phyloP scores from a whole-genome alignment of 1,284 basidiomycete genomes.

The Fomitopsis palustris region DNA sequence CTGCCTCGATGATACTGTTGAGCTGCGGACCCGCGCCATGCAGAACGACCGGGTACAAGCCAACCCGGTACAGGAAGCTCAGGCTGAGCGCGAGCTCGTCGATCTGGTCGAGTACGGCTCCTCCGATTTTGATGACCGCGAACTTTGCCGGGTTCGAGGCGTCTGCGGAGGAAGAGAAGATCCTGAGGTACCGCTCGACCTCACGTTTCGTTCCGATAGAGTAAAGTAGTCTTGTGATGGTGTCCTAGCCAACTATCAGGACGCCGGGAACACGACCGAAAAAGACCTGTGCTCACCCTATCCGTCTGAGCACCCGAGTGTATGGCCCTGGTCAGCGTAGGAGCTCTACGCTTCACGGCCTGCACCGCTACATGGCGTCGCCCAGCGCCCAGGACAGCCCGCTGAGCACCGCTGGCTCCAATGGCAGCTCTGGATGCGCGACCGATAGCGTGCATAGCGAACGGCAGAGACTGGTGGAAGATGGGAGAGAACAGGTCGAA shows the following conservation, averaged over 20 bases:
- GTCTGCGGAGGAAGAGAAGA: conserved; percentile 88
- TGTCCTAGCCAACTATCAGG: conserved; percentile 56
- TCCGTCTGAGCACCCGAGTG: conserved; percentile 11
- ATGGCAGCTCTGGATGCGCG: conserved; percentile 4
- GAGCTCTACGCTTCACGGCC: conserved; percentile 4
- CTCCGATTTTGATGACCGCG: conserved; percentile 93
- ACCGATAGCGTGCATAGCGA: conserved; percentile 8
- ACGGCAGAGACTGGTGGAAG: too few relatives aligned
- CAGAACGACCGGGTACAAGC: conserved; percentile 90
- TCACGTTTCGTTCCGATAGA: conserved; percentile 94
- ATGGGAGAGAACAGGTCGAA: background rate
- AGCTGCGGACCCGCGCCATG: conserved; percentile 95
- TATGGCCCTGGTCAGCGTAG: background rate
- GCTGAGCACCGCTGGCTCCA: background rate
- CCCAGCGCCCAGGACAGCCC: conserved; percentile 5
- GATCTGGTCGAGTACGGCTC: conserved; percentile 86
- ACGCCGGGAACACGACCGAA: background rate
- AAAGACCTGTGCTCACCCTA: background rate
- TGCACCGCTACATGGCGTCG: conserved; percentile 5
- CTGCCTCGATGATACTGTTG: conserved; percentile 87
- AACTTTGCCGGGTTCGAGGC: conserved; percentile 84
- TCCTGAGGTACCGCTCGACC: conserved; percentile 93
- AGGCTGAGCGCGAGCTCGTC: conserved; percentile 91
- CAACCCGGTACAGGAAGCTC: conserved; percentile 91
- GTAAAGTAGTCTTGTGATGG: conserved; percentile 90